A percentile compares a stretch with the other conserved stretches of the same genome.
Evolutionary conservation across 2,329 filamentous ascomycete genomes (phyloP).

Genomic region (Dactylella cylindrospora): DNA sequence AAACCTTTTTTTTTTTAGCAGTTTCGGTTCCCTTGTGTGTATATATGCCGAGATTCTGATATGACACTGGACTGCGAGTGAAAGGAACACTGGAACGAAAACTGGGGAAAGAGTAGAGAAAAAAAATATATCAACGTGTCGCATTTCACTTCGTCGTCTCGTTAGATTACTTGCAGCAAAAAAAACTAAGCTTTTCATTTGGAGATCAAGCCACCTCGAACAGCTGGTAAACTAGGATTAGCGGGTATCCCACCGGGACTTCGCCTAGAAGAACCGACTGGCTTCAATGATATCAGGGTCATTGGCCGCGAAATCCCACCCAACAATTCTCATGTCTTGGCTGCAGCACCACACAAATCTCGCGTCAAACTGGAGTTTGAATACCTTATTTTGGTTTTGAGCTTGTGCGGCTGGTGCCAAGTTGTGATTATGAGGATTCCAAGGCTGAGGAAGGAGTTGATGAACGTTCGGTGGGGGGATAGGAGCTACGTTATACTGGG

Average conservation of each 20-base stretch:
- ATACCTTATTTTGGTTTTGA: conserved; percentile 63
- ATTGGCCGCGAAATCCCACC: conserved; percentile 94
- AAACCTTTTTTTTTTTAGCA: background rate
- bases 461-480: conserved; percentile 40
- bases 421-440: conserved; percentile 43
- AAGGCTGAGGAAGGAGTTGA: conserved; percentile 48
- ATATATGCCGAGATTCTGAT: too few relatives aligned
- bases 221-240: background rate
- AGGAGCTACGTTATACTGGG: conserved; percentile 31
- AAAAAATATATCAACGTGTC: too few relatives aligned
- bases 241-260: conserved; percentile 11
- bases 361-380: conserved; percentile 96
- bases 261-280: conserved; percentile 69
- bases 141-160: too few relatives aligned
- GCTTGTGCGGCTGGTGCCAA: conserved; percentile 15
- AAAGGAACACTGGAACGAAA: too few relatives aligned
- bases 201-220: too few relatives aligned
- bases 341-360: conserved; percentile 91
- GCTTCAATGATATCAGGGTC: conserved; percentile 78
- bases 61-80: too few relatives aligned
- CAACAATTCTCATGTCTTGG: conserved; percentile 86
- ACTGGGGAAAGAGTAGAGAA: too few relatives aligned
- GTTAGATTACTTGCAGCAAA: too few relatives aligned
- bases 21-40: background rate
- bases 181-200: conserved; percentile 4